Conservation (phyloP, 1,284 basidiomycete genomes). For the Leccinum subatratum region DNA sequence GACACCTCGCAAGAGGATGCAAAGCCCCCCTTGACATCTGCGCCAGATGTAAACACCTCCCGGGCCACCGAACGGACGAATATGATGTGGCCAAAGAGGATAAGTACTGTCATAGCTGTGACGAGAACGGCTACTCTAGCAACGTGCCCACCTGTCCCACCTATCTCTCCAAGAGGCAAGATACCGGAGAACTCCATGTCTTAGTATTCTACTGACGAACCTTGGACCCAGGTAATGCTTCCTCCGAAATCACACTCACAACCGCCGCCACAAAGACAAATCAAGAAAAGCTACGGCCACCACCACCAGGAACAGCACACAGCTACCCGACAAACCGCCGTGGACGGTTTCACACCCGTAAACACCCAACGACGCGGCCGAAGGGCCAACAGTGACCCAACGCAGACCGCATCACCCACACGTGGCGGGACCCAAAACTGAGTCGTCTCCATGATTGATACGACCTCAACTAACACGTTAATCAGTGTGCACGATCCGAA, state of each 20-base stretch:
- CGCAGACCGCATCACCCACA: no score
- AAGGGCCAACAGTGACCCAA: no score
- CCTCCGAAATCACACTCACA: background rate
- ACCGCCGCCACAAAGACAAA: background rate
- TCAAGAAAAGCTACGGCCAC: no score
- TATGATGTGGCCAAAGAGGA: background rate
- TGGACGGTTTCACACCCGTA: no score
- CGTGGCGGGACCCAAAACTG: background rate
- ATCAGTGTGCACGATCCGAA: no score
- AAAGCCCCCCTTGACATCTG: background rate
- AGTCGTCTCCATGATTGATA: background rate
- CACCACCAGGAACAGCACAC: no score
- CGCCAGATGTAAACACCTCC: background rate
- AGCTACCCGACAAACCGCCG: no score
- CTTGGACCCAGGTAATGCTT: background rate
- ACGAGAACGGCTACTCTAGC: background rate
- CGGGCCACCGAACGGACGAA: background rate
- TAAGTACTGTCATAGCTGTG: background rate
- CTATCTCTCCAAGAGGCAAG: background rate
- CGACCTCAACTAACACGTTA: background rate
- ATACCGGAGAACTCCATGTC: background rate
- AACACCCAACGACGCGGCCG: no score
- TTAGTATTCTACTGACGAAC: background rate
- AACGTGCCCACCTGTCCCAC: background rate
- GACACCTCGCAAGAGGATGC: background rate